A percentile compares a stretch with the other conserved stretches of the same genome.
Evolutionary conservation across 1,284 basidiomycete species (phyloP).

Genomic region (Trametes sp.): DNA sequence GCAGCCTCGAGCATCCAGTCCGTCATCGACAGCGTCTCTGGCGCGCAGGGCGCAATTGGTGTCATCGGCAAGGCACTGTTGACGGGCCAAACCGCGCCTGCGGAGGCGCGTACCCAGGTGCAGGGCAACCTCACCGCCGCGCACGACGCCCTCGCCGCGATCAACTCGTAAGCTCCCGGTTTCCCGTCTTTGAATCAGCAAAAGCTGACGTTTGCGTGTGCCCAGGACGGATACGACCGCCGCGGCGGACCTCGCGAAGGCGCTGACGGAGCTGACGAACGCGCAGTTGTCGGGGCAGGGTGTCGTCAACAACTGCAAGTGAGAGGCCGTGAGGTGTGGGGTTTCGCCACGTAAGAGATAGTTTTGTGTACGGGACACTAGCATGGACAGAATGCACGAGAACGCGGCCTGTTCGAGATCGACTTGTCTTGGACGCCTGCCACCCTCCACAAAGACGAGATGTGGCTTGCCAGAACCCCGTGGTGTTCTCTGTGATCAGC

Average conservation of each 20-base stretch:
- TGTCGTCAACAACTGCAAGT: constrained; percentile 38
- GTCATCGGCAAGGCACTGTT: constrained; percentile 46
- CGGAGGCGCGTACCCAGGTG: constrained; percentile 46
- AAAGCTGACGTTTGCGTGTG: not conserved
- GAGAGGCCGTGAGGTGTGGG: not conserved
- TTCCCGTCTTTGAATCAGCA: not conserved
- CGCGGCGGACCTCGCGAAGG: constrained; percentile 28
- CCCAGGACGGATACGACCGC: constrained; percentile 30
- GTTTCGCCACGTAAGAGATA: too few relatives aligned
- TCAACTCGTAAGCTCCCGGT: constrained; percentile 48
- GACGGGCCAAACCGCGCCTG: constrained; percentile 44
- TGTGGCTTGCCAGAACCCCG: too few relatives aligned
- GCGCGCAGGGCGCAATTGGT: constrained; percentile 43
- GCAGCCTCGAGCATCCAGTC: constrained; percentile 36
- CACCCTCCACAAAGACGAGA: too few relatives aligned
- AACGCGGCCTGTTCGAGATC: too few relatives aligned
- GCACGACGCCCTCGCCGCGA: constrained; percentile 39
- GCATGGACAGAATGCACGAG: not conserved
- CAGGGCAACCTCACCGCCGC: constrained; percentile 42
- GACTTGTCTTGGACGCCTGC: too few relatives aligned
- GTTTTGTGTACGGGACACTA: not conserved
- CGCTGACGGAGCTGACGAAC: constrained; percentile 27
- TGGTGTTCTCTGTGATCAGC: too few relatives aligned
- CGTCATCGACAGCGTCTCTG: constrained; percentile 40
- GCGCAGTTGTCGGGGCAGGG: constrained; percentile 33